Evolutionary conservation across 345 rosid genomes (phyloP).

Genomic region (Aegle marmelos): DNA sequence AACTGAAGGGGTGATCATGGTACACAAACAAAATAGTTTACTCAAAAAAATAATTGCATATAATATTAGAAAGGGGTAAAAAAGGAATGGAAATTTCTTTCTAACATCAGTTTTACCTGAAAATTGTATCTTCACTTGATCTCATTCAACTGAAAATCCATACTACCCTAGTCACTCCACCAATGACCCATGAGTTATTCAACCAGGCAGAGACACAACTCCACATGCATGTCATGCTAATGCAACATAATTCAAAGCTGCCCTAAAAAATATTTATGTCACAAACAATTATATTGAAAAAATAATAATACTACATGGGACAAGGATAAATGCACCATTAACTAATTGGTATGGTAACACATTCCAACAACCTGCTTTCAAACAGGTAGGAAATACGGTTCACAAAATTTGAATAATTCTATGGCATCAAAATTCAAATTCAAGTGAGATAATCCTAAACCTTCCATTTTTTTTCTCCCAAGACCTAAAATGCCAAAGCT

Average conservation of each 20-base stretch:
- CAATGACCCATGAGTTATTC: slow-evolving; percentile 15
- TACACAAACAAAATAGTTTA: background rate
- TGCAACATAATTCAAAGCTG: slow-evolving; percentile 4
- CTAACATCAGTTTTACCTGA: slow-evolving; percentile 9
- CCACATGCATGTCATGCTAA: slow-evolving; percentile 16
- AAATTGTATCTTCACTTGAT: slow-evolving; percentile 19
- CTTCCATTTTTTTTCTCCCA: background rate
- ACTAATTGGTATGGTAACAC: background rate
- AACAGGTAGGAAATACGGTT: background rate
- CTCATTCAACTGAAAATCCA: slow-evolving; percentile 20
- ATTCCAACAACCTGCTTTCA: background rate
- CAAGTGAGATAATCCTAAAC: background rate
- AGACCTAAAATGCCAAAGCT: background rate
- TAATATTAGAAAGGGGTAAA: background rate
- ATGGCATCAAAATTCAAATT: background rate
- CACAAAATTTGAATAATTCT: background rate
- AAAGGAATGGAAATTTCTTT: background rate
- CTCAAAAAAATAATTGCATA: background rate
- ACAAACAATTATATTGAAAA: background rate
- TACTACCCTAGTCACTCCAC: slow-evolving; percentile 17
- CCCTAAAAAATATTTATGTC: background rate
- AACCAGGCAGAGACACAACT: slow-evolving; percentile 20
- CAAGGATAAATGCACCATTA: background rate
- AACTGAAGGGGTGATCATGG: background rate
- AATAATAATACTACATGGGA: background rate